These are phyloP conservation scores for Seiridium cupressi DNA, from an alignment of 2,329 filamentous ascomycete species.

Conservation along the genomic window DNA sequence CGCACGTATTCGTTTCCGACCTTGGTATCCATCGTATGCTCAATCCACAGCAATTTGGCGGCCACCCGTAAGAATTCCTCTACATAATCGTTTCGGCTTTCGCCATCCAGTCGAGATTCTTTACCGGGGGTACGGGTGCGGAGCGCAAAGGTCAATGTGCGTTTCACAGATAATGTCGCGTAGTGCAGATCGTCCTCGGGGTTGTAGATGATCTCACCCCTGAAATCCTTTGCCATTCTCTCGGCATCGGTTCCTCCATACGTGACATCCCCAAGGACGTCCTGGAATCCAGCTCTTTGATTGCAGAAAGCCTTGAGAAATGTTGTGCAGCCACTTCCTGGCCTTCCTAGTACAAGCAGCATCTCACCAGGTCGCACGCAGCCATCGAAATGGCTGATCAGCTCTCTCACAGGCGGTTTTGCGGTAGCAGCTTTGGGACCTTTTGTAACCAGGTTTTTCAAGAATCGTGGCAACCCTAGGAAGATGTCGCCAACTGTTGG, in stretches of 20 bases:
- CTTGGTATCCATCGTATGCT: slow-evolving; percentile 56
- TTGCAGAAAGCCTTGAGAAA: slow-evolving; percentile 48
- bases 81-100: slow-evolving; percentile 24
- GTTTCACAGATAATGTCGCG: slow-evolving; percentile 58
- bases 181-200: slow-evolving; percentile 68
- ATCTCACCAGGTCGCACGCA: slow-evolving; percentile 14
- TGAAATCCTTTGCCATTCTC: slow-evolving; percentile 1
- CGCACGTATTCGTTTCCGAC: slow-evolving; percentile 61
- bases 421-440: slow-evolving; percentile 29
- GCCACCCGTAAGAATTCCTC: not conserved
- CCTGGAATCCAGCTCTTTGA: slow-evolving; percentile 55
- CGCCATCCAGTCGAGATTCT: not conserved
- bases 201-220: slow-evolving; percentile 31
- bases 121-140: slow-evolving; percentile 35
- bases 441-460: slow-evolving; percentile 21
- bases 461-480: slow-evolving; percentile 23
- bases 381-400: slow-evolving; percentile 31
- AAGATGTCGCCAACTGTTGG: slow-evolving; percentile 39
- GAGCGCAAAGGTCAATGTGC: slow-evolving; percentile 61
- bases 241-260: slow-evolving; percentile 50
- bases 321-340: slow-evolving; percentile 21
- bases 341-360: slow-evolving; percentile 19
- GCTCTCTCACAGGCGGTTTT: slow-evolving; percentile 31
- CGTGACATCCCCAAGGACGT: slow-evolving; percentile 49
- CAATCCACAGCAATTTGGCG: slow-evolving; percentile 56